Evolutionary conservation across 2,329 filamentous ascomycete species (phyloP).

Genomic region (Aspergillus hortae): DNA sequence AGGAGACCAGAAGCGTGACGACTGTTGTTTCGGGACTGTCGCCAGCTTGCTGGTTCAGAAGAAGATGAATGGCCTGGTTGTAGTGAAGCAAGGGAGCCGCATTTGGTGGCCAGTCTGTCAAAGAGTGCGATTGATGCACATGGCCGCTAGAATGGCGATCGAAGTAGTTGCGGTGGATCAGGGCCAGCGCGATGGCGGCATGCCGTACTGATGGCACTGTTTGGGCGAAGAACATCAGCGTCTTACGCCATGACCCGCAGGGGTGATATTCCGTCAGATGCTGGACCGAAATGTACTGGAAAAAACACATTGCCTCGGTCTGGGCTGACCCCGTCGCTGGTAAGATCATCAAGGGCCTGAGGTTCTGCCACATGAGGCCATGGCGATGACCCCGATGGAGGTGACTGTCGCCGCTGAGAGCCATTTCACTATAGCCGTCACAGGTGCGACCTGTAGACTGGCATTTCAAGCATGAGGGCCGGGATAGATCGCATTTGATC

Average conservation of each 20-base stretch:
- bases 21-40: slow-evolving; percentile 24
- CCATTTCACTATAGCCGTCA: slow-evolving; percentile 30
- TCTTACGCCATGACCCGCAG: slow-evolving; percentile 30
- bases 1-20: slow-evolving; percentile 37
- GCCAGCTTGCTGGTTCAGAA: slow-evolving; percentile 17
- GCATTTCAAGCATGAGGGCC: slow-evolving; percentile 36
- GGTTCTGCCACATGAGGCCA: slow-evolving; percentile 2
- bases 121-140: slow-evolving; percentile 2
- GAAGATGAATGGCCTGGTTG: slow-evolving; percentile 20
- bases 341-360: slow-evolving; percentile 11
- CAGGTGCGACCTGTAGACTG: slow-evolving; percentile 37
- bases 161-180: slow-evolving; percentile 23
- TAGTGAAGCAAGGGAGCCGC: slow-evolving; percentile 15
- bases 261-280: slow-evolving; percentile 28
- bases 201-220: slow-evolving; percentile 30
- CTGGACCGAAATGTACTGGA: slow-evolving; percentile 13
- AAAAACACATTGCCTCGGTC: slow-evolving; percentile 15
- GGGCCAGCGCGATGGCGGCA: slow-evolving; percentile 28
- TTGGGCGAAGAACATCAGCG: slow-evolving; percentile 34
- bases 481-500: slow-evolving; percentile 37
- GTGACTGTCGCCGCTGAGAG: slow-evolving; percentile 13
- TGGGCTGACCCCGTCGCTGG: slow-evolving; percentile 6
- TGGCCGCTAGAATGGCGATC: slow-evolving; percentile 11
- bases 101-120: slow-evolving; percentile 11
- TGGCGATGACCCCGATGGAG: neutral